Base-by-base conservation (phyloP, 208 protist species). In the Wallacemonas sp. region DNA sequence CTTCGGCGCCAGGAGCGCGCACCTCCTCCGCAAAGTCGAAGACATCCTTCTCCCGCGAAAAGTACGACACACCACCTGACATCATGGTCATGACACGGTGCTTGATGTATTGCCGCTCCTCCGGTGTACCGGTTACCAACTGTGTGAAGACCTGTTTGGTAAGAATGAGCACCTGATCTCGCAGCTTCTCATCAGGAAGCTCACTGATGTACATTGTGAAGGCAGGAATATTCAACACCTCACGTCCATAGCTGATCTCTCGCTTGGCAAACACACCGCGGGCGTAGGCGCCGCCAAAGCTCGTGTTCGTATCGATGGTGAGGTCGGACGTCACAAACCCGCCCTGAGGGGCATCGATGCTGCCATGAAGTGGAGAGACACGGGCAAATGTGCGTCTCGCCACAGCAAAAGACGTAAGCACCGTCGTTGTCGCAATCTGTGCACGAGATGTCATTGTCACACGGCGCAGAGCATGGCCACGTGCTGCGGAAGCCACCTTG, bases 21-120 rank as follows among this genome's bases (percentile, higher is more conserved):
- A 94, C 83, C 47, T 90, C 81, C 54, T 90, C 82, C 8, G 83
- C 84, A 77, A 94, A 94, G 60, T 90, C 82, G 62, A 88, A 90
- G 2, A 94, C 88, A 46, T 94, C 88, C 46, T 76, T 78, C 62
- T 94, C 88, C 15, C 88, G 80, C n/a, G 84, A 88, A 41, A 94
- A 94, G 66, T 91, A 91, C 17, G 84, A 91, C 54, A 86, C 85
- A 28, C 88, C 88, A 53, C 88, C 88, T 0, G 88, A 90, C 85
- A 90, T 90, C 51, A 94, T 74, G 8, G 88, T 82, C 61, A 86
- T 75, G 33, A 94, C 73, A 31, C 85, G 84, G 15, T 67, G 66
- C 72, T 91, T 87, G 38, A 94, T 79, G 68, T 91, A 94, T 33
- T 77, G 51, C 60, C 83, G 74, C 41, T 91, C 88, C 68, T 80